Base-by-base conservation (phyloP, 352 stramenopile species). In the Phytophthora constricta region DNA sequence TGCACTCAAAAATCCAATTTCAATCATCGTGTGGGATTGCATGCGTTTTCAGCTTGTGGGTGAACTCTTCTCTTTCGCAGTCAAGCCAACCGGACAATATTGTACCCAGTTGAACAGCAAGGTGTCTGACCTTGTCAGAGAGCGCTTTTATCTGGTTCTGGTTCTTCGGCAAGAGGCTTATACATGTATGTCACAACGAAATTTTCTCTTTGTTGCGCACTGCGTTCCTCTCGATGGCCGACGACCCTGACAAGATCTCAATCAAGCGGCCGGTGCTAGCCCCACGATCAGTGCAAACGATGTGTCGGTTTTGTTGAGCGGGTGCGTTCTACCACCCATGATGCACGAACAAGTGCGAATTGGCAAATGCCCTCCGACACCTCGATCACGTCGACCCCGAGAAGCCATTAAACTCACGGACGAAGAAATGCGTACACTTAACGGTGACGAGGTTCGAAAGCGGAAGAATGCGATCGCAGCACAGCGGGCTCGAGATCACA, bases 401-500 rank as follows among this genome's bases (percentile, higher is more conserved):
- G 62, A 70, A 56, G 65, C 62, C 46, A 84, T 84, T 11, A 81
- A 70, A 5, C 82, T 90, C 8, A 75, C 83, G 11, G 50, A 62
- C 4, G 71, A 80, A 51, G 72, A 86, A 28, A 70, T 82, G 27
- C 68, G 59, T 5, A 64, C 62, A 11, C 59, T 92, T 17, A 77
- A 73, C 58, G 70, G 76, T 23, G 72, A 77, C 45, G 81, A 92
- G 43, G 59, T 92, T 16, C 84, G 84, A 20, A 86, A 86, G 56
- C 69, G 80, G 61, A 92, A 92, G 66, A 92, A 92, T 60, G 79
- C 79, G 17, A 80, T 92, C 42, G 81, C 83, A 0, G 83, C 83
- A 9, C 79, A 84, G 13, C 77, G 83, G 1, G 82, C 81, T 13
- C 77, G 83, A 3, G 76, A 87, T 43, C 81, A 84, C 2, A 83